Base-by-base conservation (phyloP, 2,329 filamentous ascomycete species). In the Apiospora arundinis region DNA sequence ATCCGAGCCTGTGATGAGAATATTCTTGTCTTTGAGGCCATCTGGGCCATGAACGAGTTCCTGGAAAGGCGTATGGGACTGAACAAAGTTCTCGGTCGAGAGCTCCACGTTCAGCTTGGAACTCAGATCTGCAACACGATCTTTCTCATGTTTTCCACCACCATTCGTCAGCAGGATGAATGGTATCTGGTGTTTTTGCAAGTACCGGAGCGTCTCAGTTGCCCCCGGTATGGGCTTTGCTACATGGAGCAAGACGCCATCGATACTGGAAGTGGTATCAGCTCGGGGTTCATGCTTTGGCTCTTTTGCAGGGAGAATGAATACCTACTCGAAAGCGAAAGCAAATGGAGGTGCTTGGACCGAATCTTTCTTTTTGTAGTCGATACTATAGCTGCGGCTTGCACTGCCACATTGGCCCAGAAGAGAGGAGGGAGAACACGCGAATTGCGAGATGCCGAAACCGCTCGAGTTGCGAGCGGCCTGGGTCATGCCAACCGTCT, bases 121-220 rank as follows among this genome's bases (percentile, higher is more conserved):
- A 75, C 89, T 91, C 69, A 97, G 86, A 73, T 95, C 92, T 9
- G 85, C 84, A 42, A 94, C 92, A 23, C 94, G 89, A 72, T 93
- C 91, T 2, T 85, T 85, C 82, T 98, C 95, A 74, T 91, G 90
- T 78, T 92, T 94, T 71, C 96, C 96, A 56, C 96, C 96, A 76
- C 96, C 96, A 82, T 99, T 99, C 72, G 96, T 99, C 74, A 99
- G 87, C 45, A 99, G 90, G 77, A 99, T 95, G 83, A 97, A 98
- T 16, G 95, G 95, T 65, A 98, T 94, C 66, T 89, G 86, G 78
- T 95, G 88, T 66, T 87, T 83, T 76, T 95, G 90, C 25, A 98
- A 90, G 77, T 91, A 92, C 42, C 86, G 84, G 25, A 99, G 88
- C 18, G 95, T 89, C 77, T 93, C 87, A 23, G 90, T 85, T 1